Evolutionary conservation across 2,329 filamentous ascomycete genomes (phyloP).

Genomic region (Alternaria conjuncta): DNA sequence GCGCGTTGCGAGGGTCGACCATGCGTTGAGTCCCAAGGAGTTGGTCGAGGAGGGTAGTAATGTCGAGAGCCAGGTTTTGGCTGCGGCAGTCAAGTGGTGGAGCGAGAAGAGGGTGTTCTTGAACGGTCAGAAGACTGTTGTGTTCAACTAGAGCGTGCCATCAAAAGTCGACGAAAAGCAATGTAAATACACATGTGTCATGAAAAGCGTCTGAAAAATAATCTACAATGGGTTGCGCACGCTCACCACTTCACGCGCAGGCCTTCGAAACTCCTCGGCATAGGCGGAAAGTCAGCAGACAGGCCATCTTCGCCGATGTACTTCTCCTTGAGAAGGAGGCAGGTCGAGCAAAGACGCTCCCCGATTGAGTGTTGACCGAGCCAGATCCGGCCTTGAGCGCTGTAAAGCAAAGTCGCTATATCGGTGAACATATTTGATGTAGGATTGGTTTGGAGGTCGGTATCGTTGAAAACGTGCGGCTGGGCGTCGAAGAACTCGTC

Average conservation of each 20-base stretch:
- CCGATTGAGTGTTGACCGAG: background rate
- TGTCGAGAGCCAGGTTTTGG: constrained; percentile 82
- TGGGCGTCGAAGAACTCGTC: background rate
- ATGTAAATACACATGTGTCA: background rate
- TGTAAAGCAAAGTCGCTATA: constrained; percentile 14
- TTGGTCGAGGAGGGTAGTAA: constrained; percentile 81
- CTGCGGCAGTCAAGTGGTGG: constrained; percentile 83
- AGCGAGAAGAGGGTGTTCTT: constrained; percentile 78
- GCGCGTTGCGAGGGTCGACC: constrained; percentile 77
- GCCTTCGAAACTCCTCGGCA: constrained; percentile 3
- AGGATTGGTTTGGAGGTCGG: background rate
- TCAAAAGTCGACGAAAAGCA: background rate
- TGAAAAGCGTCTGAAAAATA: background rate
- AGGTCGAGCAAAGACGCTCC: constrained; percentile 10
- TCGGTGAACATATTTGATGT: constrained; percentile 6
- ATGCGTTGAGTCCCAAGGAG: constrained; percentile 76
- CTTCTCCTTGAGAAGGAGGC: constrained; percentile 8
- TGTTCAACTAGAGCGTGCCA: constrained; percentile 61
- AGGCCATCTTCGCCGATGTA: constrained; percentile 14
- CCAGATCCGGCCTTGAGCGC: constrained; percentile 17
- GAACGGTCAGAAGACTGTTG: constrained; percentile 80
- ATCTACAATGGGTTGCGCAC: background rate
- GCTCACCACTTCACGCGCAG: background rate
- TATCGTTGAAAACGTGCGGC: background rate
- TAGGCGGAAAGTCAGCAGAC: constrained; percentile 14